phyloP scores from a whole-genome alignment of 352 stramenopile genomes.

The Phytophthora brassicae region DNA sequence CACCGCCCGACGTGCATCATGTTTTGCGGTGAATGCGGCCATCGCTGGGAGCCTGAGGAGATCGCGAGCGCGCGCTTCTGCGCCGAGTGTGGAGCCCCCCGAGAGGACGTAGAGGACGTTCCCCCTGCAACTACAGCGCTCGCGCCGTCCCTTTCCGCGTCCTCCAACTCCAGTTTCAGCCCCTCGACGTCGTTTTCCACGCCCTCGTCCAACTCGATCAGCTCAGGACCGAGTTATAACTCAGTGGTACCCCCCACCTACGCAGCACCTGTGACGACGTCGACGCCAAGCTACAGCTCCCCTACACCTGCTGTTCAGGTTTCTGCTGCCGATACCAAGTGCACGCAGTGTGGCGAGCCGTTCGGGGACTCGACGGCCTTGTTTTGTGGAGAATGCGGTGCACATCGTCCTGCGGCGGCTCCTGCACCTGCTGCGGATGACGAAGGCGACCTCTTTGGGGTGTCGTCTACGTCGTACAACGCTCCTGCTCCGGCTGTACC shows the following conservation, averaged over 20 bases:
- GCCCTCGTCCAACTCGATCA: slow-evolving; percentile 10
- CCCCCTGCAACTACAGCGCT: slow-evolving; percentile 14
- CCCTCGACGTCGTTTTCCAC: slow-evolving; percentile 9
- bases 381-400: slow-evolving; percentile 80
- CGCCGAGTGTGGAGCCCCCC: slow-evolving; percentile 74
- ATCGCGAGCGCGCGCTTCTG: slow-evolving; percentile 82
- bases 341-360: slow-evolving; percentile 48
- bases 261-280: slow-evolving; percentile 14
- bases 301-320: slow-evolving; percentile 3
- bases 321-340: slow-evolving; percentile 20
- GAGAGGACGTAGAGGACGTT: slow-evolving; percentile 73
- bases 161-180: slow-evolving; percentile 18
- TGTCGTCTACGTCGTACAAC: slow-evolving; percentile 34
- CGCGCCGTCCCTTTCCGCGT: slow-evolving; percentile 1
- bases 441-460: slow-evolving; percentile 64
- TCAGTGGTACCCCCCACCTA: slow-evolving; percentile 14
- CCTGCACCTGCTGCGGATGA: slow-evolving; percentile 26
- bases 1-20: slow-evolving; percentile 33
- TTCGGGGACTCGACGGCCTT: slow-evolving; percentile 55
- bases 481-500: neutral
- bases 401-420: slow-evolving; percentile 38
- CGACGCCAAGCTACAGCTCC: slow-evolving; percentile 17
- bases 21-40: slow-evolving; percentile 85
- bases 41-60: slow-evolving; percentile 79
- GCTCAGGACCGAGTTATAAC: slow-evolving; percentile 17